phyloP scores from a whole-genome alignment of 2,329 filamentous ascomycete species.

The Cryphonectria carpinicola region DNA sequence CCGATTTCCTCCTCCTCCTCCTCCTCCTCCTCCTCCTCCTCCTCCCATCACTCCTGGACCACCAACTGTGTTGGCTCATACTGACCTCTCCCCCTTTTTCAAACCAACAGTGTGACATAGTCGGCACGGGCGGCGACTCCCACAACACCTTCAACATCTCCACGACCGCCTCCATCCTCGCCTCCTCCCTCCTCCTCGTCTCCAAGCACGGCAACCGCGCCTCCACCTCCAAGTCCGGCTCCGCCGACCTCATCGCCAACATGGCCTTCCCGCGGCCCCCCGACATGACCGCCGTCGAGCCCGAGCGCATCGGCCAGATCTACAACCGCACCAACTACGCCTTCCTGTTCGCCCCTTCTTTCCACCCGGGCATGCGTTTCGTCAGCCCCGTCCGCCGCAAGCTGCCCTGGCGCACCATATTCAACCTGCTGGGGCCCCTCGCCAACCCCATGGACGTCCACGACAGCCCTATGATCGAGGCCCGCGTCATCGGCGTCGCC shows the following conservation, averaged over 20 bases:
- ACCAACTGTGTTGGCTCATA: slow-evolving; percentile 8
- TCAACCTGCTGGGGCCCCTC: slow-evolving; percentile 93
- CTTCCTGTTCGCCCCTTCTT: slow-evolving; percentile 94
- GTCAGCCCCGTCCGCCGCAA: slow-evolving; percentile 85
- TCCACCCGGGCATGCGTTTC: slow-evolving; percentile 93
- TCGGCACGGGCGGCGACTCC: slow-evolving; percentile 93
- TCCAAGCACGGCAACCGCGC: slow-evolving; percentile 97
- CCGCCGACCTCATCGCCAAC: slow-evolving; percentile 84
- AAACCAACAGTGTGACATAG: slow-evolving; percentile 79
- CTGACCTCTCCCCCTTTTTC: neutral
- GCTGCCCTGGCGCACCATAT: slow-evolving; percentile 93
- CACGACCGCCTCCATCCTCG: slow-evolving; percentile 90
- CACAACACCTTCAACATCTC: slow-evolving; percentile 99
- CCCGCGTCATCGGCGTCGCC: slow-evolving; percentile 90
- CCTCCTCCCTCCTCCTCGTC: slow-evolving; percentile 80
- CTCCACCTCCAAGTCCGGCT: slow-evolving; percentile 93
- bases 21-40: slow-evolving; percentile 3
- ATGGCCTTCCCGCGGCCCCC: slow-evolving; percentile 71
- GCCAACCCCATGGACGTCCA: slow-evolving; percentile 83
- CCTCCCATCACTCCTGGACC: neutral
- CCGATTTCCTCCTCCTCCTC: neutral
- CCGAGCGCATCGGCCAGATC: slow-evolving; percentile 70
- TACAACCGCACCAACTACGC: slow-evolving; percentile 87
- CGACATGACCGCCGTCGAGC: slow-evolving; percentile 73
- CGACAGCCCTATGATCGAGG: slow-evolving; percentile 66